phyloP scores from a whole-genome alignment of 495 filamentous ascomycete genomes.

The Penicillium samsonianum region DNA sequence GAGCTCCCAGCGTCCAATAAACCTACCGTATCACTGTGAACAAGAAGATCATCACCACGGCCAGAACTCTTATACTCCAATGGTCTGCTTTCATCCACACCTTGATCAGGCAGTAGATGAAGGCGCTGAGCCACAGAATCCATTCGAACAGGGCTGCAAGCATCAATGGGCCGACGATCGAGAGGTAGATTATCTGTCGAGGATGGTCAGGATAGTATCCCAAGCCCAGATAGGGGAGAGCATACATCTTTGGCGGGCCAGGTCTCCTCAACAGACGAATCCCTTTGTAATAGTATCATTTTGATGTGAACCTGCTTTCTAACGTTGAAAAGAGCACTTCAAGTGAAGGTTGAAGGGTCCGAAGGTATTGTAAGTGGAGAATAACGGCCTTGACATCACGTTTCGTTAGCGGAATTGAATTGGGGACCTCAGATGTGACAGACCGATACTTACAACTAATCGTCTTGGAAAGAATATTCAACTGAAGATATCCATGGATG shows the following conservation, averaged over 20 bases:
- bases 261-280: constrained; percentile 9
- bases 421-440: not conserved
- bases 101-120: constrained; percentile 87
- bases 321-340: not conserved
- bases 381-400: not conserved
- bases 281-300: constrained; percentile 12
- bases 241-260: constrained; percentile 71
- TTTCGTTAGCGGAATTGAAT: not conserved
- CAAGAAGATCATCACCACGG: constrained; percentile 69
- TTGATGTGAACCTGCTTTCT: not conserved
- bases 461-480: not conserved
- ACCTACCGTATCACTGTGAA: constrained; percentile 75
- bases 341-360: not conserved
- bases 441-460: not conserved
- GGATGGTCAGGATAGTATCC: not conserved
- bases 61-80: constrained; percentile 75
- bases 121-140: constrained; percentile 90
- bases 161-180: constrained; percentile 81
- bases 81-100: constrained; percentile 89
- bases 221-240: constrained; percentile 17
- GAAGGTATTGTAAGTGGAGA: not conserved
- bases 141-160: constrained; percentile 86
- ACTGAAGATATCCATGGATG: not conserved
- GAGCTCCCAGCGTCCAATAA: not conserved
- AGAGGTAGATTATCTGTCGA: constrained; percentile 73